These are phyloP conservation scores for Hamigera avellanea DNA, from an alignment of 495 filamentous ascomycete genomes.

Conservation along the genomic window DNA sequence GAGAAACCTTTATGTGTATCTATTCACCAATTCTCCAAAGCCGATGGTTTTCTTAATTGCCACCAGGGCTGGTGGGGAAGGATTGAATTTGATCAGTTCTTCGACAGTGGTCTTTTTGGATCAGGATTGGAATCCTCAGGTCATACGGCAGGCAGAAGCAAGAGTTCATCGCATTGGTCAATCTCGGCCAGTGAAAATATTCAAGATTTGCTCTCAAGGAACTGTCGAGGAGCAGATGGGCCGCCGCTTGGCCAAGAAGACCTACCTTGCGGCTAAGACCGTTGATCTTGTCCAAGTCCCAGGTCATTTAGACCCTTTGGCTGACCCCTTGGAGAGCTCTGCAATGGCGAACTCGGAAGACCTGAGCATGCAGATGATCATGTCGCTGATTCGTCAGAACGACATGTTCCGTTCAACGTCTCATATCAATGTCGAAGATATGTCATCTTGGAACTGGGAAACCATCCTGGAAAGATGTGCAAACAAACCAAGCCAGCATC, in stretches of 20 bases:
- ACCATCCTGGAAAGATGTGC: slow-evolving; percentile 46
- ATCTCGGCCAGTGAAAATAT: slow-evolving; percentile 43
- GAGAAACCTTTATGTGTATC: slow-evolving; percentile 43
- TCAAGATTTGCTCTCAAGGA: slow-evolving; percentile 46
- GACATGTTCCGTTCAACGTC: no score
- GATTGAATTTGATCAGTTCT: slow-evolving; percentile 49
- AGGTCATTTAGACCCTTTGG: slow-evolving; percentile 15
- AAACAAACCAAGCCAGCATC: slow-evolving; percentile 19
- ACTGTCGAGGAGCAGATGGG: slow-evolving; percentile 56
- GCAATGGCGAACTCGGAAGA: no score
- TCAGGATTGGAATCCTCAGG: slow-evolving; percentile 57
- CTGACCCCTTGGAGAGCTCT: no score
- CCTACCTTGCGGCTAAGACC: slow-evolving; percentile 52
- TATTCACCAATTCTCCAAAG: slow-evolving; percentile 41
- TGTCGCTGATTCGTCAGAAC: no score
- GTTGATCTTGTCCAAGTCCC: slow-evolving; percentile 28
- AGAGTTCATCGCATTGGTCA: slow-evolving; percentile 51
- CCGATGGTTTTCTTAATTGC: slow-evolving; percentile 55
- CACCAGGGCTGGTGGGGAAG: slow-evolving; percentile 51
- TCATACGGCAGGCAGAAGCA: slow-evolving; percentile 48
- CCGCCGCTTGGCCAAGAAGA: slow-evolving; percentile 52
- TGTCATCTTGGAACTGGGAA: slow-evolving; percentile 47
- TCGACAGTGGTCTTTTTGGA: slow-evolving; percentile 54
- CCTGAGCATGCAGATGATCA: no score
- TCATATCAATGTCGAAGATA: slow-evolving; percentile 39